Percentiles rank a stretch among this genome's conserved stretches.
Evolutionary conservation across 805 yeast species (phyloP).

Genomic region (Candida oleophila): DNA sequence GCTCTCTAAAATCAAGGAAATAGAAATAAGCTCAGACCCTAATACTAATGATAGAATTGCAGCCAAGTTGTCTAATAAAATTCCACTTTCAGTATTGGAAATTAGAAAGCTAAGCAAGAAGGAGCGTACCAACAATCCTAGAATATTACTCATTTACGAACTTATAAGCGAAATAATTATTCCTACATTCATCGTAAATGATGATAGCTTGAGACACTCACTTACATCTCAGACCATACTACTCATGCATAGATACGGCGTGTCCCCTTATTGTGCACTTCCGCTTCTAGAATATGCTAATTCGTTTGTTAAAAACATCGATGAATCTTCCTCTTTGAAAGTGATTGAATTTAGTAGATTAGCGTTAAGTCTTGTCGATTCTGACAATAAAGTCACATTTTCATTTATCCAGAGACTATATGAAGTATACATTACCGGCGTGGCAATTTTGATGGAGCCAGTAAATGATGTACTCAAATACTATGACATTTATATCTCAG

Average conservation of each 20-base stretch:
- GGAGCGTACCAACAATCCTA: slow-evolving; percentile 22
- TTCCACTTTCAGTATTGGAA: slow-evolving; percentile 41
- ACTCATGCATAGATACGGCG: slow-evolving; percentile 39
- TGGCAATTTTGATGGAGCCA: slow-evolving; percentile 46
- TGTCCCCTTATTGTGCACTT: slow-evolving; percentile 36
- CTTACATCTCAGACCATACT: slow-evolving; percentile 32
- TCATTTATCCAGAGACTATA: slow-evolving; percentile 38
- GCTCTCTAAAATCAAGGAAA: slow-evolving; percentile 29
- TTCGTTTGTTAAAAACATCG: slow-evolving; percentile 22
- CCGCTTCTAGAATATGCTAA: slow-evolving; percentile 42
- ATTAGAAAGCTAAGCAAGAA: slow-evolving; percentile 28
- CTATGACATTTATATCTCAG: slow-evolving; percentile 15
- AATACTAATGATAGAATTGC: slow-evolving; percentile 20
- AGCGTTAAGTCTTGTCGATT: slow-evolving; percentile 36
- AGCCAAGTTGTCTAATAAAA: slow-evolving; percentile 19
- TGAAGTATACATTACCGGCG: slow-evolving; percentile 38
- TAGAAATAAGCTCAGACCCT: slow-evolving; percentile 28
- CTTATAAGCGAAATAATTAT: slow-evolving; percentile 38
- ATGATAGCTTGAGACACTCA: slow-evolving; percentile 25
- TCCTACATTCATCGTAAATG: slow-evolving; percentile 27
- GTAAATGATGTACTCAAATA: slow-evolving; percentile 29
- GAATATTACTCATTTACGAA: slow-evolving; percentile 34
- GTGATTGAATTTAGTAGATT: slow-evolving; percentile 43
- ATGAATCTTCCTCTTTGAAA: slow-evolving; percentile 27
- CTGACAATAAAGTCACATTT: slow-evolving; percentile 29